Evolutionary conservation across 352 stramenopile species (phyloP).

Genomic region (Phytophthora vignae): DNA sequence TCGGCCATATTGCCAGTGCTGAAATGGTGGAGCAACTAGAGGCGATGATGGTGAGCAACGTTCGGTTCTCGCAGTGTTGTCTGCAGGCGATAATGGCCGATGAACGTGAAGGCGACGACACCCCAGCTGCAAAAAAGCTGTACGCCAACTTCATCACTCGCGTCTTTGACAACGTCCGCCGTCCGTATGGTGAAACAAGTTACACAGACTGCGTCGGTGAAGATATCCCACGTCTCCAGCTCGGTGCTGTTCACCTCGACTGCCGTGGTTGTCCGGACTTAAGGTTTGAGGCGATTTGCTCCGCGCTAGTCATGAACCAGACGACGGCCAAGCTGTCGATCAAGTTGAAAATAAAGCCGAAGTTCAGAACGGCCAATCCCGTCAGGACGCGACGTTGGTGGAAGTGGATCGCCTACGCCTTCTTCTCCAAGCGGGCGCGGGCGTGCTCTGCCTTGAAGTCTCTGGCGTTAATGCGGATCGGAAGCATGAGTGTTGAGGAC

Average conservation of each 20-base stretch:
- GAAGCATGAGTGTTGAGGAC: conserved; percentile 1
- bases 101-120: neutral
- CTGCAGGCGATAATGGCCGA: neutral
- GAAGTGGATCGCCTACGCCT: conserved; percentile 10
- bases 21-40: neutral
- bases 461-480: conserved; percentile 1
- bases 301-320: conserved; percentile 1
- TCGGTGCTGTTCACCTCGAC: neutral
- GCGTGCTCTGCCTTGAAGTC: conserved; percentile 3
- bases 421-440: conserved; percentile 15
- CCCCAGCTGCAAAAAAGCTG: neutral
- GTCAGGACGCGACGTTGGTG: neutral
- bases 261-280: neutral
- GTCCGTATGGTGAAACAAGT: neutral
- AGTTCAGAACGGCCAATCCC: neutral
- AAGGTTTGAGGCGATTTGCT: conserved; percentile 11
- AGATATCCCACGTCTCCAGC: neutral
- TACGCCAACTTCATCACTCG: neutral
- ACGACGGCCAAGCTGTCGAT: conserved; percentile 6
- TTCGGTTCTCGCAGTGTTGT: neutral
- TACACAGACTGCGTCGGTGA: neutral
- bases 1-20: neutral
- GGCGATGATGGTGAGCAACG: neutral
- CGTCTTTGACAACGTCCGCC: neutral
- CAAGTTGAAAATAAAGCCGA: neutral